Percentiles rank a stretch among this genome's conserved stretches.
Evolutionary conservation across 495 filamentous ascomycete genomes (phyloP).

Genomic region (Penicillium coffeae): DNA sequence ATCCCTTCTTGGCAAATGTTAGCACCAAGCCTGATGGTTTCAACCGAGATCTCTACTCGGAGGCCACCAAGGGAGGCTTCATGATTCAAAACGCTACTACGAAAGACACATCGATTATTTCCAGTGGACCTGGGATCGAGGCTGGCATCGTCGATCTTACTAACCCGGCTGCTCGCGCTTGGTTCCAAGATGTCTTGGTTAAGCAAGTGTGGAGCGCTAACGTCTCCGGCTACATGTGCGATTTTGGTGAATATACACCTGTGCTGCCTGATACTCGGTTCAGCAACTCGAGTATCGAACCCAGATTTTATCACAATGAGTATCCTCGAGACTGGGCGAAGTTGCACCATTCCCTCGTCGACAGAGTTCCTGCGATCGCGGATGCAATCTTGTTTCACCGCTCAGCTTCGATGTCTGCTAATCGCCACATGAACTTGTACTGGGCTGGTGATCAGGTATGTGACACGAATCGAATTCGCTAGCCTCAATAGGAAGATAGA

Average conservation of each 20-base stretch:
- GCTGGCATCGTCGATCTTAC: slow-evolving; percentile 25
- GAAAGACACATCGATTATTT: slow-evolving; percentile 20
- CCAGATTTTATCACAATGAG: slow-evolving; percentile 20
- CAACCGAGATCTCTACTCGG: slow-evolving; percentile 15
- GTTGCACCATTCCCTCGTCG: slow-evolving; percentile 19
- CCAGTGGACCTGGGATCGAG: slow-evolving; percentile 21
- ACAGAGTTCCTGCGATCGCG: slow-evolving; percentile 13
- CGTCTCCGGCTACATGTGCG: slow-evolving; percentile 24
- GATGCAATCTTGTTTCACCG: slow-evolving; percentile 23
- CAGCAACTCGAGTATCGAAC: slow-evolving; percentile 18
- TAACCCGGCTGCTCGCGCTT: slow-evolving; percentile 14
- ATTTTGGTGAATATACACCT: slow-evolving; percentile 26
- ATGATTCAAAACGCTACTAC: slow-evolving; percentile 23
- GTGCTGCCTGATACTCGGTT: slow-evolving; percentile 16
- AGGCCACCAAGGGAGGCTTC: slow-evolving; percentile 13
- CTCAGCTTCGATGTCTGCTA: slow-evolving; percentile 16
- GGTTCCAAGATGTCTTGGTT: slow-evolving; percentile 21
- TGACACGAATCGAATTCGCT: neutral
- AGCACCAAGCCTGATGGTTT: slow-evolving; percentile 23
- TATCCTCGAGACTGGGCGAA: slow-evolving; percentile 23
- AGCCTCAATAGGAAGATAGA: neutral
- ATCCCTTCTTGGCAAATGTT: slow-evolving; percentile 24
- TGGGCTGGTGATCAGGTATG: slow-evolving; percentile 18
- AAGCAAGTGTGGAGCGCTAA: slow-evolving; percentile 22
- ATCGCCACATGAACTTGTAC: slow-evolving; percentile 25